Base-by-base conservation (phyloP, 331 rosid genomes). In the Malus hybrid region DNA sequence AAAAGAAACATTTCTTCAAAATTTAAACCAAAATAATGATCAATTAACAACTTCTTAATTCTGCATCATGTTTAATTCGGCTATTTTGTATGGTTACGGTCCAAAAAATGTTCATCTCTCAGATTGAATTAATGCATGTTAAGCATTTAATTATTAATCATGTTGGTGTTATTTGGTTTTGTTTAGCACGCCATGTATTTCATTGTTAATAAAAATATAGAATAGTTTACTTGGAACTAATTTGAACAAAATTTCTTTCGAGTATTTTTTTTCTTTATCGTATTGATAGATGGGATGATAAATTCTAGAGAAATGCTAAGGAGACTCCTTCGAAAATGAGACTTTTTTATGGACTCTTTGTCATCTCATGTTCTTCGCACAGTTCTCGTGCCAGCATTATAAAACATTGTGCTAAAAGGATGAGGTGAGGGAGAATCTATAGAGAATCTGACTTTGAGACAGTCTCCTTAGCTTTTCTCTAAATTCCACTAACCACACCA, bases 1-100 rank as follows among this genome's bases (percentile, higher is more conserved):
- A 80, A 59, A 90, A 88, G 84, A 85, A 86, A 72, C 88, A 89
- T 6, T 16, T 52, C 9, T 2, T 2, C 6, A 6, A 3, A 16
- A 16, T 52, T 6, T 52, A 52, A 52, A 16, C 1, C 20, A 52
- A 52, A 52, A 52, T 52, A 52, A 52, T 16, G 57, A 52, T 52
- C 57, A 52, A 52, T 16, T 52, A 52, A 52, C 20, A 2, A 16
- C 6, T 52, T 52, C 20, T 16, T 52, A 52, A 6, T 52, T 52
- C 2, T 52, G 57, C 20, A 52, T 16, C 1, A 6, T 0, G 57
- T 52, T 52, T 16, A 52, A 16, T 52, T 52, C 7, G 6, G 57
- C 6, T 52, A 52, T 16, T 52, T 6, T 52, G 57, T 16, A 52
- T 52, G 20, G 57, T 16, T 5, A 48, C 9, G 3, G 16, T 15